These are phyloP conservation scores for Albophoma yamanashiensis DNA, from an alignment of 2,329 filamentous ascomycete genomes.

Conservation along the genomic window DNA sequence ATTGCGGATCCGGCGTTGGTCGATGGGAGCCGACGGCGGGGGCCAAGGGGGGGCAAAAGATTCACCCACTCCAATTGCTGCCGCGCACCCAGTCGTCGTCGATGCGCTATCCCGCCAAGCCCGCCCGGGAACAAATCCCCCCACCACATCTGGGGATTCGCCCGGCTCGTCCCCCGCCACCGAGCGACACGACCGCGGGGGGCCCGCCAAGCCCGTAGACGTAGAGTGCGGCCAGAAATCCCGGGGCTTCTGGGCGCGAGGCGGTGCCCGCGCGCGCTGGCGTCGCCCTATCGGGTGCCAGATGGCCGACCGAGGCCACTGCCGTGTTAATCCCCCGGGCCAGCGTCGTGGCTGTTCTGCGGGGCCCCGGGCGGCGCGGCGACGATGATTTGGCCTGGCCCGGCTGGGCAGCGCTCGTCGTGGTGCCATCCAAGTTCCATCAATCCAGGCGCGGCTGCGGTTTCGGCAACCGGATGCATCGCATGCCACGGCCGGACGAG, in stretches of 20 bases:
- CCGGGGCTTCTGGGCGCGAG: neutral
- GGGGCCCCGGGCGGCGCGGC: neutral
- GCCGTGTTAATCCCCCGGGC: neutral
- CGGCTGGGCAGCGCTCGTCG: no score
- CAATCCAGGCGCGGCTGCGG: no score
- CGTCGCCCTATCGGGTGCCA: neutral
- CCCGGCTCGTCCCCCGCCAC: neutral
- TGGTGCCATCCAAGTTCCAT: no score
- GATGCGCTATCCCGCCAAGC: neutral
- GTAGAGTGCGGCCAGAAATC: neutral
- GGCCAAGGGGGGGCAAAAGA: slow-evolving; percentile 8
- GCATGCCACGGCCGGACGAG: neutral
- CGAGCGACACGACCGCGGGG: no score
- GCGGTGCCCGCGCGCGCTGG: neutral
- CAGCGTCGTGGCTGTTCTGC: neutral
- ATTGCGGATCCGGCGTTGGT: no score
- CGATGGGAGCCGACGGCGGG: no score
- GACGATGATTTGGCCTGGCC: neutral
- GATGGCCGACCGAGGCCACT: neutral
- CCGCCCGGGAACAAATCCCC: neutral
- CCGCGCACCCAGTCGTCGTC: neutral
- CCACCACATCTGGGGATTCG: neutral
- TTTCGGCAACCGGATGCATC: neutral
- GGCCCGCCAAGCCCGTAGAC: no score
- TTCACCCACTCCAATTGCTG: slow-evolving; percentile 11